Conservation (phyloP, 345 rosid species). For the Corymbia maculata region DNA sequence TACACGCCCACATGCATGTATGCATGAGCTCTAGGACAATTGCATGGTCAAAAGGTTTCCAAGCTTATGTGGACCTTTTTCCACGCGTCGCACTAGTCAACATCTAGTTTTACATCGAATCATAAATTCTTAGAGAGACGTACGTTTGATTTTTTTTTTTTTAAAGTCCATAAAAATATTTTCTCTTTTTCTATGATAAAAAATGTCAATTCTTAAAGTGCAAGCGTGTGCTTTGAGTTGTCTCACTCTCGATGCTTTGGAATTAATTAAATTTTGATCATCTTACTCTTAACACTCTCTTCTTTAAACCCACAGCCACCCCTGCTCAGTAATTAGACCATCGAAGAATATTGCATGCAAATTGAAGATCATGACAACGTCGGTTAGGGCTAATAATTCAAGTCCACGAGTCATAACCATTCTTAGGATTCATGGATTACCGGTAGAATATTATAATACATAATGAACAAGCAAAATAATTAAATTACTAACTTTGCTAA, state of each 20-base stretch:
- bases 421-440: neutral
- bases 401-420: neutral
- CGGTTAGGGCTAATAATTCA: neutral
- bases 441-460: neutral
- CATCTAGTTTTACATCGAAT: neutral
- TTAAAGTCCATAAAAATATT: no score
- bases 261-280: neutral
- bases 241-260: neutral
- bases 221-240: neutral
- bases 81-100: neutral
- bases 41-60: neutral
- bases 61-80: neutral
- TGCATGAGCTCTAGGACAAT: neutral
- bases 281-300: neutral
- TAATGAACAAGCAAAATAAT: neutral
- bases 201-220: neutral
- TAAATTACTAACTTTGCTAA: neutral
- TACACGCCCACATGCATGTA: neutral
- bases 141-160: no score
- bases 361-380: neutral
- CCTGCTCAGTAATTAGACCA: neutral
- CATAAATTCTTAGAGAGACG: neutral
- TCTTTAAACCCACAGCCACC: neutral
- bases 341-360: neutral
- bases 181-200: neutral